These are phyloP conservation scores for Fusarium pseudoanthophilum DNA, from an alignment of 2,329 filamentous ascomycete genomes.

Conservation along the genomic window DNA sequence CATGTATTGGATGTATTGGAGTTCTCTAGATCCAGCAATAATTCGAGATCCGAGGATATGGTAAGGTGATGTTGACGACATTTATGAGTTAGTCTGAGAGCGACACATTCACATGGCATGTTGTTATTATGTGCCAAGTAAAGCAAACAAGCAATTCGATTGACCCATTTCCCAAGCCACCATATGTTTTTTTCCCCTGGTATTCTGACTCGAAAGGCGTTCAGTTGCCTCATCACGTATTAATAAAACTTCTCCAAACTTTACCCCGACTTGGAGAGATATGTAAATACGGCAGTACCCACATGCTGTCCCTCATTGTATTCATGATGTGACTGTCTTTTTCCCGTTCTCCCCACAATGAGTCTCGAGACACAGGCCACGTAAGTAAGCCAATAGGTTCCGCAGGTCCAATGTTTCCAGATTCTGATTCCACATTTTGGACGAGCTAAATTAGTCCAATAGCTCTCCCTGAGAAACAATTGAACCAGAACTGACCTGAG, in stretches of 20 bases:
- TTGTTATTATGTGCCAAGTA: constrained; percentile 9
- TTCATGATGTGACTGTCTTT: constrained; percentile 2
- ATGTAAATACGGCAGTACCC: constrained; percentile 6
- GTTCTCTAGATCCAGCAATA: background rate
- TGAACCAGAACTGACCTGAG: constrained; percentile 22
- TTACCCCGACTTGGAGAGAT: constrained; percentile 30
- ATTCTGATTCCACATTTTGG: background rate
- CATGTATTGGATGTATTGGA: background rate
- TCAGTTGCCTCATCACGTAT: background rate
- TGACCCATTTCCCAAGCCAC: constrained; percentile 15
- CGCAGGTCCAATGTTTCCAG: background rate
- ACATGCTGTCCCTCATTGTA: constrained; percentile 21
- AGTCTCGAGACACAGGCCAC: background rate
- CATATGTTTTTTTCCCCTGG: constrained; percentile 3
- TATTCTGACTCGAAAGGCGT: background rate
- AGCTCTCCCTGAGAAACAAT: constrained; percentile 4
- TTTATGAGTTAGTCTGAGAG: background rate
- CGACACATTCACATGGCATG: constrained; percentile 6
- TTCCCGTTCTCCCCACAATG: constrained; percentile 11
- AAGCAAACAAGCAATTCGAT: constrained; percentile 14
- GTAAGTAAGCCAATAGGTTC: background rate
- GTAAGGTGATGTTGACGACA: constrained; percentile 10
- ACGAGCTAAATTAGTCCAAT: background rate
- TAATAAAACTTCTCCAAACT: constrained; percentile 25
- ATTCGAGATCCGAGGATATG: background rate